Evolutionary conservation across 2,329 filamentous ascomycete species (phyloP), one percentile per base, ranked within the genome.

Genomic region (Trichoderma koningii): DNA sequence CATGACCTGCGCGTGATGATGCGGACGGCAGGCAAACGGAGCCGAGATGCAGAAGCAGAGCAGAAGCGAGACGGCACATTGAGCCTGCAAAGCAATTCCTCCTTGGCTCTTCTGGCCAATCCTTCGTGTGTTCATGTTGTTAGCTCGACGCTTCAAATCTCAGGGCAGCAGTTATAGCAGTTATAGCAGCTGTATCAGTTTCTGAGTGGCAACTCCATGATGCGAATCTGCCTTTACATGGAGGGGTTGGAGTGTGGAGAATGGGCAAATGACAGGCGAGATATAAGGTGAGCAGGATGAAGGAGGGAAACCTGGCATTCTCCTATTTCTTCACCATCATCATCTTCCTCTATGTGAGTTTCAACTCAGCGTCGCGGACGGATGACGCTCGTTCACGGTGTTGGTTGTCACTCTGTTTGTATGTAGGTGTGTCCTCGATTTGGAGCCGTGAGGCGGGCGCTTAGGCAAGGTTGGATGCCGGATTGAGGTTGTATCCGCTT

Each of bases 1-100:
- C 61, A 64, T 64, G 61, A 64, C 42, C 52, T 42, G 61, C 61
- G 41, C 52, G 44, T 64, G 61, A 38, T 30, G 44, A 50, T 42
- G 21, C 38, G n/a, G 34, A 42, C 23, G 52, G 26, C 55, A 52
- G 28, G 21, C 52, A 52, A 56, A 44, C 61, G 44, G 34, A 45
- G 60, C 60, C 34, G 12, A 53, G 51, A 38, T 53, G 50, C 60
- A 55, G 41, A 23, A 38, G 26, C n/a, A 14, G 42, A 19, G 21
- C 10, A 17, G 34, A 55, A 55, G 38, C 15, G 34, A 38, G 12
- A 38, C 3, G 34, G 34, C 12, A 38, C 14, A 10, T 23, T 23
- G 10, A 26, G 56, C 7, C 12, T 28, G 45, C 38, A 60, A 10
- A 9, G 26, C 12, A 28, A 19, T 14, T 30, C 19, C 23, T 30